These are phyloP conservation scores for Pythium insidiosum DNA, from an alignment of 352 stramenopile genomes.

Conservation along the genomic window DNA sequence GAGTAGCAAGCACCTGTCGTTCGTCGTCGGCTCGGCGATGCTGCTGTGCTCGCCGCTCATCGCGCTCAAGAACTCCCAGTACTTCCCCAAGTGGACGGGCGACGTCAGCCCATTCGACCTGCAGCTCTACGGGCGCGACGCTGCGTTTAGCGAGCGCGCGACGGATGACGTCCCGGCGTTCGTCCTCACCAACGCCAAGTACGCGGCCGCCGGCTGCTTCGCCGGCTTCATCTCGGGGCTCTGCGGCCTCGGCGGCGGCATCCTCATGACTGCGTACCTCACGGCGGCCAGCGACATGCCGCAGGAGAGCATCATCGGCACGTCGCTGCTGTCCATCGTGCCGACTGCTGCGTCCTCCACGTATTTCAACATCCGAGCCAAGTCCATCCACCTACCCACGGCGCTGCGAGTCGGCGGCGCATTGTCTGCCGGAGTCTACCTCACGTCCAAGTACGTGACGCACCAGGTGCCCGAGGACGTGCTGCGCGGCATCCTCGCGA, in stretches of 20 bases:
- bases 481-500: constrained; percentile 62
- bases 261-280: constrained; percentile 83
- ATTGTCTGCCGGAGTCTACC: constrained; percentile 50
- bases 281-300: constrained; percentile 83
- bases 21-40: constrained; percentile 77
- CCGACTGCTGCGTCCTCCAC: constrained; percentile 73
- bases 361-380: constrained; percentile 70
- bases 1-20: constrained; percentile 62
- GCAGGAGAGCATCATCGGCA: constrained; percentile 76
- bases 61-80: constrained; percentile 71
- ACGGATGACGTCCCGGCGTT: constrained; percentile 35
- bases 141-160: constrained; percentile 36
- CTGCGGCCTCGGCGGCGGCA: constrained; percentile 72
- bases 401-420: constrained; percentile 55
- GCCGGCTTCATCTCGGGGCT: constrained; percentile 81
- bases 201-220: constrained; percentile 56
- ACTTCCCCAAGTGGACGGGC: constrained; percentile 70
- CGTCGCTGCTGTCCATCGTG: constrained; percentile 76
- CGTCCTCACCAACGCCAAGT: constrained; percentile 59
- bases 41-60: constrained; percentile 69
- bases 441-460: constrained; percentile 82
- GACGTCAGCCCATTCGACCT: constrained; percentile 50
- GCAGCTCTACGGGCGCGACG: constrained; percentile 50
- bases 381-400: constrained; percentile 72
- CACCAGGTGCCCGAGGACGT: constrained; percentile 68